Base-by-base conservation (phyloP, 176 grass and related monocot species). In the Oryza officinalis region DNA sequence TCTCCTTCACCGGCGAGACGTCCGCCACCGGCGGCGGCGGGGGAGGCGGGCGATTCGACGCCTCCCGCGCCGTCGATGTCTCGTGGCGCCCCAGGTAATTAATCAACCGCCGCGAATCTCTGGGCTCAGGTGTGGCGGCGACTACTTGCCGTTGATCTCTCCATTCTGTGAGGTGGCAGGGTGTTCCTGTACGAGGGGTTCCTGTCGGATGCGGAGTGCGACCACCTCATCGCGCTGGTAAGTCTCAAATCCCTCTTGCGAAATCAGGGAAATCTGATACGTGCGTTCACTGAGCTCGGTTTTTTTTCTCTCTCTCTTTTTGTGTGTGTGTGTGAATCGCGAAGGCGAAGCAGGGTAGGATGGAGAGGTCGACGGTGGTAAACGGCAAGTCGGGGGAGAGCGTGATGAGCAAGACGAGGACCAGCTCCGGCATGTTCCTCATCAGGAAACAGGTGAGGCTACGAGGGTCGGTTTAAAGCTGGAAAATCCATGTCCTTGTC, bases 351-450 rank as follows among this genome's bases (percentile, higher is more conserved):
- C 68, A 31, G 20, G 82, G 52, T 14, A 72, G 79, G 71, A 76
- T 87, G 80, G 52, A 81, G 84, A 92, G 87, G 63, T 89, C 91
- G 47, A 92, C 35, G 87, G 87, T 87, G 46, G 91, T 86, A 2
- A 84, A 90, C 54, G 44, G 66, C 35, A 57, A 75, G 73, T 79
- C 91, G 13, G 87, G 85, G 65, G 74, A 82, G 76, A 88, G 30
- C 69, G 66, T 85, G 80, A 65, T 22, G 71, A 90, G 76, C 27
- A 35, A 85, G 40, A 81, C 59, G 63, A 76, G 84, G 52, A 85
- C 84, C 20, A 87, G 87, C 72, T 93, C 87, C 15, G 81, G 91
- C 41, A 90, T 85, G 81, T 93, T 93, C 91, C 79, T 90, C 12
- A 23, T 26, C 49, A 88, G 76, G 67, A 82, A 74, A 52, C 85